phyloP scores from a whole-genome alignment of 2,329 filamentous ascomycete genomes.

The Fusarium aywerte region DNA sequence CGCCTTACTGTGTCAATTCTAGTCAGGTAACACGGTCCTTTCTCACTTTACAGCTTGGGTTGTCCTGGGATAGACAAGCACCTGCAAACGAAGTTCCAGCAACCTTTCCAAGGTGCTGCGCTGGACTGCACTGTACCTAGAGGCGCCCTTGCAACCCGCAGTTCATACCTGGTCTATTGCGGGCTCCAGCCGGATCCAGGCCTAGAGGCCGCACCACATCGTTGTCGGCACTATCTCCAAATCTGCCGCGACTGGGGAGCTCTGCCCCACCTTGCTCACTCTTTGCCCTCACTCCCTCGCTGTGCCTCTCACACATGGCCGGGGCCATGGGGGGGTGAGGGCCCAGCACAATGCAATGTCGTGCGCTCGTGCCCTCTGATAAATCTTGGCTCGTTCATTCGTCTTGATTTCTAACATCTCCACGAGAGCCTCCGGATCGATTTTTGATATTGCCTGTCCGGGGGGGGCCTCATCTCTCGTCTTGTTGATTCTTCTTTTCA shows the following conservation, averaged over 20 bases:
- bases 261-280: slow-evolving; percentile 45
- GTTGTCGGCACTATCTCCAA: slow-evolving; percentile 48
- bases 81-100: slow-evolving; percentile 24
- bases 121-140: slow-evolving; percentile 23
- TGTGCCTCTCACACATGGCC: slow-evolving; percentile 45
- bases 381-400: slow-evolving; percentile 47
- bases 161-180: slow-evolving; percentile 38
- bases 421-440: slow-evolving; percentile 44
- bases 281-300: slow-evolving; percentile 43
- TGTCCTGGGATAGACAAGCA: slow-evolving; percentile 10
- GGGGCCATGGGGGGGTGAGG: slow-evolving; percentile 44
- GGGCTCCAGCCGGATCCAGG: slow-evolving; percentile 40
- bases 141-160: slow-evolving; percentile 32
- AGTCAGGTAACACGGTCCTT: slow-evolving; percentile 27
- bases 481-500: slow-evolving; percentile 33
- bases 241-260: slow-evolving; percentile 46
- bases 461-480: slow-evolving; percentile 31
- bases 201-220: slow-evolving; percentile 40
- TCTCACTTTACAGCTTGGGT: slow-evolving; percentile 19
- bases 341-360: slow-evolving; percentile 48
- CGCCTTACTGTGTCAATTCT: slow-evolving; percentile 29
- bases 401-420: slow-evolving; percentile 44
- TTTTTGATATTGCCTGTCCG: slow-evolving; percentile 41
- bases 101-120: slow-evolving; percentile 25
- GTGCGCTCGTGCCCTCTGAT: slow-evolving; percentile 47